Conservation (phyloP, 2,329 filamentous ascomycete species). For the Venturia oleaginea region DNA sequence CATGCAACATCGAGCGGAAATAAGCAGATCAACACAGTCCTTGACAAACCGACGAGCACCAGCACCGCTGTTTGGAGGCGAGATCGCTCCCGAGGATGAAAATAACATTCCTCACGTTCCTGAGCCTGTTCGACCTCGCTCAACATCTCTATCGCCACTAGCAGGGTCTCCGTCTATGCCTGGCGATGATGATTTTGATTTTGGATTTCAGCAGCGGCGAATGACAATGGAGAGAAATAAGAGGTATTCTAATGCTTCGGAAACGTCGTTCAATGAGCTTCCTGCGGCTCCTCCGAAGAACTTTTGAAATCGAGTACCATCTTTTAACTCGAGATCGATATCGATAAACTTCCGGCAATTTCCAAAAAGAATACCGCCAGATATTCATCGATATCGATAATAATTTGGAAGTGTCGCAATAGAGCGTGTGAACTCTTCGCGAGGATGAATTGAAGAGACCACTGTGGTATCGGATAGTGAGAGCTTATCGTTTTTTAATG, state of each 20-base stretch:
- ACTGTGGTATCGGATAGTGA: not conserved
- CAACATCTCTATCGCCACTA: not conserved
- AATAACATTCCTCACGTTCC: not conserved
- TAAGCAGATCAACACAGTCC: not conserved
- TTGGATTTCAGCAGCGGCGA: not conserved
- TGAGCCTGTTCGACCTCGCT: not conserved
- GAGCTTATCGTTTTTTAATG: not conserved
- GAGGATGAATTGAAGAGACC: too few relatives aligned
- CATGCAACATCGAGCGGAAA: constrained; percentile 5
- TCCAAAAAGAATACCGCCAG: not conserved
- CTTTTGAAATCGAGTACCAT: not conserved
- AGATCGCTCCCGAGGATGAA: not conserved
- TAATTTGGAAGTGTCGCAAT: too few relatives aligned
- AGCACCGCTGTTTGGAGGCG: not conserved
- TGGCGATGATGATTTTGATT: not conserved
- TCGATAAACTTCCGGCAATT: not conserved
- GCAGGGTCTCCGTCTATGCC: not conserved
- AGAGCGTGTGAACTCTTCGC: too few relatives aligned
- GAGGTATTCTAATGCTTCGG: not conserved
- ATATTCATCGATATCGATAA: not conserved
- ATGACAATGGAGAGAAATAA: not conserved
- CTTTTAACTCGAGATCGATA: not conserved
- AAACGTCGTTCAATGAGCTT: not conserved
- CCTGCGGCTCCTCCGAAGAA: not conserved
- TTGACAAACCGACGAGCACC: not conserved